A percentile compares a stretch with the other conserved stretches of the same genome.
These are phyloP conservation scores for Penicillium janthinellum DNA, from an alignment of 2,329 filamentous ascomycete species.

Conservation along the genomic window DNA sequence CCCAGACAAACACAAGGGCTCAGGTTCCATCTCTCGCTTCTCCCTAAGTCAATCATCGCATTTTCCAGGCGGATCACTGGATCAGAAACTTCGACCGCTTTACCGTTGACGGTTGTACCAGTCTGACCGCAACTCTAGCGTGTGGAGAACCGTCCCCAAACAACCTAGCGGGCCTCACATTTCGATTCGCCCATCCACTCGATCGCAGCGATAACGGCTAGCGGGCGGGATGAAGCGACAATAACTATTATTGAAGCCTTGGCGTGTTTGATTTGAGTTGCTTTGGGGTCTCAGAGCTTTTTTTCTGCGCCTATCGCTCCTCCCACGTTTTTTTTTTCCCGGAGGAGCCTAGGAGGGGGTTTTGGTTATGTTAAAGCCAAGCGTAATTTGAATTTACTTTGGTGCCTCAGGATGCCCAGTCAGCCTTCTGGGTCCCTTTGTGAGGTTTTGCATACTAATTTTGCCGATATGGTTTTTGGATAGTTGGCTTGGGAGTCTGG, in stretches of 20 bases:
- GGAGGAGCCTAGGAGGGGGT: not conserved
- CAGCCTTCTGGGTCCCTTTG: not conserved
- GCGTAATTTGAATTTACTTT: not conserved
- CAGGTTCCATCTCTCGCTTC: not conserved
- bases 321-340: not conserved
- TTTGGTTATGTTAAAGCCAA: not conserved
- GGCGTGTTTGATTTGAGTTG: not conserved
- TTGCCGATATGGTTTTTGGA: not conserved
- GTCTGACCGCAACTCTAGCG: constrained; percentile 25
- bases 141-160: constrained; percentile 18
- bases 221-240: constrained; percentile 19
- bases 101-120: constrained; percentile 15
- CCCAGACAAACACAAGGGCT: not conserved
- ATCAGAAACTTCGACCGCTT: constrained; percentile 7
- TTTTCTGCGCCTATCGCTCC: constrained; percentile 2
- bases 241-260: not conserved
- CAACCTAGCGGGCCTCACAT: constrained; percentile 18
- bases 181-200: constrained; percentile 15
- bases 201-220: constrained; percentile 7
- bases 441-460: not conserved
- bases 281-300: not conserved
- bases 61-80: constrained; percentile 13
- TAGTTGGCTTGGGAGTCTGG: not conserved
- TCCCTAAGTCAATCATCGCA: not conserved
- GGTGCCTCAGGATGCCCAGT: not conserved